These are phyloP conservation scores for Nadsonia starkeyi-henricii DNA, from an alignment of 1,139 yeast species.

Conservation along the genomic window DNA sequence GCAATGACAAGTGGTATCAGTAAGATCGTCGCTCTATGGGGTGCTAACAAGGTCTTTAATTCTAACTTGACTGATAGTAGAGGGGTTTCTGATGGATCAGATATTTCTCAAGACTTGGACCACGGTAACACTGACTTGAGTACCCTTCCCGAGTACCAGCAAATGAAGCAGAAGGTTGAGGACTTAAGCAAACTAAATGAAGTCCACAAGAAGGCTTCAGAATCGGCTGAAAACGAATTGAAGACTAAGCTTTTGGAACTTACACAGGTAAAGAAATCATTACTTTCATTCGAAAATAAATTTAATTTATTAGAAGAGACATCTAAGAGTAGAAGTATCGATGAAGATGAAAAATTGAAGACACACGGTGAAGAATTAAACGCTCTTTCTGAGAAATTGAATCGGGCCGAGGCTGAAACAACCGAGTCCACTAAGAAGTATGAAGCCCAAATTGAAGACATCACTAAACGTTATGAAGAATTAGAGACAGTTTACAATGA, in stretches of 20 bases:
- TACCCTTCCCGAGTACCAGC: constrained; percentile 11
- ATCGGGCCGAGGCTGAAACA: constrained; percentile 1
- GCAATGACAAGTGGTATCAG: constrained; percentile 17
- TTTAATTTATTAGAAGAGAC: constrained; percentile 7
- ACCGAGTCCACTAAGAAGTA: background rate
- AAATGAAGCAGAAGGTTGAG: constrained; percentile 13
- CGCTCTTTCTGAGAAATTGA: constrained; percentile 3
- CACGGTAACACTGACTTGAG: background rate
- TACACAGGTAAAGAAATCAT: background rate
- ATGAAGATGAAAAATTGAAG: constrained; percentile 6
- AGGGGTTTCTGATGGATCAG: constrained; percentile 5
- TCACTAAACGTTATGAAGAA: constrained; percentile 10
- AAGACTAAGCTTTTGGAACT: background rate
- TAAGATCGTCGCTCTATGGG: constrained; percentile 20
- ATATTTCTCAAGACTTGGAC: constrained; percentile 8
- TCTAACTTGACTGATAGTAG: background rate
- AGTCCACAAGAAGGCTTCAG: constrained; percentile 22
- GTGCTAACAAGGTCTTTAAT: constrained; percentile 14
- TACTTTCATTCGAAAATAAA: constrained; percentile 6
- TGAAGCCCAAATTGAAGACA: constrained; percentile 5
- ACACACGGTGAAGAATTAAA: constrained; percentile 6
- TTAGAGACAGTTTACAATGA: constrained; percentile 48
- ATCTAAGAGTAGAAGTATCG: background rate
- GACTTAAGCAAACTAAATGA: constrained; percentile 17
- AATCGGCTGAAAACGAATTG: constrained; percentile 17